Evolutionary conservation across 2,329 filamentous ascomycete species (phyloP).

Genomic region (Fusarium musae): DNA sequence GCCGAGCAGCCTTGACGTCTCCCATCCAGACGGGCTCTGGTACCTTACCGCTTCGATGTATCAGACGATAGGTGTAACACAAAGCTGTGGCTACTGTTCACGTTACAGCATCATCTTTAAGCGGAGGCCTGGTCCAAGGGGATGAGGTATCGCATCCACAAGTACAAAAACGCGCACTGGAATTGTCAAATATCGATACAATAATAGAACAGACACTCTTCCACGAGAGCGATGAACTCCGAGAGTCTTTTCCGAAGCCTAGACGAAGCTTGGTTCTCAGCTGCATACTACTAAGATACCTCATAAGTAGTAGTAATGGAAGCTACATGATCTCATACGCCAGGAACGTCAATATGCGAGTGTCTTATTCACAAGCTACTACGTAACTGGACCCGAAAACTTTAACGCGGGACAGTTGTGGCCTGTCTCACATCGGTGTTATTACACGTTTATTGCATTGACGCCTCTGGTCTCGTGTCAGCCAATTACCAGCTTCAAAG

Average conservation of each 20-base stretch:
- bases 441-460: not conserved
- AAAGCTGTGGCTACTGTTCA: not conserved
- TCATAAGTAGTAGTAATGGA: not conserved
- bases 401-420: not conserved
- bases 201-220: not conserved
- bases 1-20: not conserved
- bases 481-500: not conserved
- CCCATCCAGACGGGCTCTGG: not conserved
- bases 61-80: not conserved
- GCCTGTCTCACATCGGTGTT: not conserved
- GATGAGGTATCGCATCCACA: not conserved
- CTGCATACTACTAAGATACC: not conserved
- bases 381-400: not conserved
- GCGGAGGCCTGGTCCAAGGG: not conserved
- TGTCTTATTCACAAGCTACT: not conserved
- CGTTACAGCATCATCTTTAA: not conserved
- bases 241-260: not conserved
- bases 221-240: not conserved
- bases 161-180: not conserved
- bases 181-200: not conserved
- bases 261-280: not conserved
- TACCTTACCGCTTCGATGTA: not conserved
- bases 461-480: not conserved
- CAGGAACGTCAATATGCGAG: not conserved
- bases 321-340: not conserved